Evolutionary conservation across 768 basidiomycete genomes (phyloP), one percentile per base, ranked within the genome.

Genomic region (Amanita muscaria): DNA sequence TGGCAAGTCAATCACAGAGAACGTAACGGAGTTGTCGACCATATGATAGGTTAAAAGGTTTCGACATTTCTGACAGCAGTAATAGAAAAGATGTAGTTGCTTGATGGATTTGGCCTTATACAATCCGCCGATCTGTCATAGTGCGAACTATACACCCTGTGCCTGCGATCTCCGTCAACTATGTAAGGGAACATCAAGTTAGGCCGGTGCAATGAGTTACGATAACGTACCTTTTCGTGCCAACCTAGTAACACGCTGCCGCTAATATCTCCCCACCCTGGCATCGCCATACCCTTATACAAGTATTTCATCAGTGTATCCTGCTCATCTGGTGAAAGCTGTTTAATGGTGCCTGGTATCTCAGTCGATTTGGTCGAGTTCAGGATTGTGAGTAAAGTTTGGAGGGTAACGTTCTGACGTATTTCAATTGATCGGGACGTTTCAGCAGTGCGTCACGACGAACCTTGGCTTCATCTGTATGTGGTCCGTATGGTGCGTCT

Each of bases 261-360:
- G 51, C 73, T 76, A 52, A 75, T 68, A 55, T 77, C 76, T n/a
- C 71, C 74, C 70, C 72, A 74, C 14, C 73, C 74, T 18, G 74
- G 73, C 69, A 76, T 70, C 2, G 66, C 73, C 93, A 96, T 97
- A 12, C 89, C 93, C 67, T 98, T 98, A 77, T 97, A 98, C 12
- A 98, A 69, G 58, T 94, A 98, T 60, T 93, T 94, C 94, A 96
- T 98, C 43, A 97, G 73, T 24, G 83, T 87, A 57, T 96, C 94
- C 56, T 92, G 88, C 34, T 74, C 66, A 40, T 88, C 83, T 53
- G 74, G 74, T 2, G 81, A 74, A 23, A 97, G 72, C 0, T 72
- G 61, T 56, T 81, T 85, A 60, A 96, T 73, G 40, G 86, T 78
- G 19, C 66, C 65, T 2, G 83, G 72, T 50, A 97, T 89, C 50